phyloP scores from a whole-genome alignment of 2,329 filamentous ascomycete species.

The Venturia carpophila region DNA sequence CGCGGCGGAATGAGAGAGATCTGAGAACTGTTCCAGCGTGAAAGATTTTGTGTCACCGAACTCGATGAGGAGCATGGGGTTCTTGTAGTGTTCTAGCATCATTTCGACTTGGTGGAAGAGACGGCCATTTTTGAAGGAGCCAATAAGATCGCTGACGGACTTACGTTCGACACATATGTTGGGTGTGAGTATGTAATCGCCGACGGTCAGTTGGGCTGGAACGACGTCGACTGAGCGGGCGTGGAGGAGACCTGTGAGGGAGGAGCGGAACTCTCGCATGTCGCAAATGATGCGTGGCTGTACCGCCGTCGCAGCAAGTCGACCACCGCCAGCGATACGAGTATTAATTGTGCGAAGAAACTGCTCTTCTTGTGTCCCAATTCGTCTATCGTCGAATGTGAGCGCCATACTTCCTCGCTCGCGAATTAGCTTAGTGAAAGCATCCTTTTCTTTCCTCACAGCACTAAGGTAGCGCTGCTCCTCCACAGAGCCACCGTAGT shows the following conservation, averaged over 20 bases:
- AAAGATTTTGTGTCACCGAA: constrained; percentile 98
- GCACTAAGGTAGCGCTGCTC: constrained; percentile 87
- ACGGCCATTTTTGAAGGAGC: constrained; percentile 83
- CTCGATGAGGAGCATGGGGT: constrained; percentile 86
- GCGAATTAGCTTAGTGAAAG: constrained; percentile 89
- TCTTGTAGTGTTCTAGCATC: constrained; percentile 90
- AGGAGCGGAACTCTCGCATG: constrained; percentile 91
- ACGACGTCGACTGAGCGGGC: constrained; percentile 81
- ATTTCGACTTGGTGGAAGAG: constrained; percentile 87
- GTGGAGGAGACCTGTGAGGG: constrained; percentile 82
- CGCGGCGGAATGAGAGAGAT: constrained; percentile 39
- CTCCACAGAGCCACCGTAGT: constrained; percentile 89
- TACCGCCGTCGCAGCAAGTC: constrained; percentile 70
- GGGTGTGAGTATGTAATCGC: constrained; percentile 89
- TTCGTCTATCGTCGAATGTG: constrained; percentile 57
- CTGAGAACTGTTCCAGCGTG: constrained; percentile 61
- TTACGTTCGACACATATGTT: constrained; percentile 92
- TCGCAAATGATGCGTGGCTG: constrained; percentile 91
- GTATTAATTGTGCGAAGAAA: constrained; percentile 96
- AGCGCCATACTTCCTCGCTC: constrained; percentile 90
- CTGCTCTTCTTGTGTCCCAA: constrained; percentile 77
- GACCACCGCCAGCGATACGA: constrained; percentile 86
- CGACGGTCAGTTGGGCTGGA: constrained; percentile 92
- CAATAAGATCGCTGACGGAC: constrained; percentile 82
- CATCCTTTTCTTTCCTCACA: constrained; percentile 90